Percentiles rank a stretch among this genome's conserved stretches.
These are phyloP conservation scores for Fusarium oligoseptatum DNA, from an alignment of 2,329 filamentous ascomycete species.

Conservation along the genomic window DNA sequence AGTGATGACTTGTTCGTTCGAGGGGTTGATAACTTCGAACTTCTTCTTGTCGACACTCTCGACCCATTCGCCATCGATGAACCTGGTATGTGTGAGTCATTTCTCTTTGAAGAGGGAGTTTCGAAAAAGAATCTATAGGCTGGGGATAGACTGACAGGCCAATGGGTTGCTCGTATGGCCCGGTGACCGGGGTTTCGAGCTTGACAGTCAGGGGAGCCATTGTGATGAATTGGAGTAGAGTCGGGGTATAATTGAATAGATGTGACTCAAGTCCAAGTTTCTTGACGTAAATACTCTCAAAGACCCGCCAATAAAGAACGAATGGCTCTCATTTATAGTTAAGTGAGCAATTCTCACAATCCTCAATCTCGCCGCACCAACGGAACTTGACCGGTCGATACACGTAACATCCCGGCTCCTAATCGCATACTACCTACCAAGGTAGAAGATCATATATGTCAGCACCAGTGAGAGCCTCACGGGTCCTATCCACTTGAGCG, in stretches of 20 bases:
- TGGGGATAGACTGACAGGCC: not conserved
- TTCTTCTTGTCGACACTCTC: constrained; percentile 84
- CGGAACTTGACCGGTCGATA: not conserved
- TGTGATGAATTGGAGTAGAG: not conserved
- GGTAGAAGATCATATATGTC: not conserved
- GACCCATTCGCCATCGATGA: constrained; percentile 95
- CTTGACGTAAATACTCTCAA: not conserved
- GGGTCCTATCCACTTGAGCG: not conserved
- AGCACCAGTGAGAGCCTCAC: not conserved
- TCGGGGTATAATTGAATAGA: not conserved
- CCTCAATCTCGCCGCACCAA: not conserved
- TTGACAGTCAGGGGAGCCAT: not conserved
- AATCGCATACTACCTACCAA: not conserved
- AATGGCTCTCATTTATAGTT: not conserved
- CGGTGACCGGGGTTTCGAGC: not conserved
- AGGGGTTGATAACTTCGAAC: constrained; percentile 92
- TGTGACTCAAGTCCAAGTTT: not conserved
- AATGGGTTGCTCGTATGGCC: not conserved
- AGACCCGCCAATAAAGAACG: not conserved
- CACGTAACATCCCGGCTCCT: not conserved
- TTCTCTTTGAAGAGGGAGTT: not conserved
- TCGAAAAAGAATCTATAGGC: not conserved
- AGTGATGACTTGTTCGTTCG: constrained; percentile 86
- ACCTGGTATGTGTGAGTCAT: constrained; percentile 50
- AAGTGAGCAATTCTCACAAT: not conserved